These are phyloP conservation scores for Termitomyces sp. DNA, from an alignment of 768 basidiomycete genomes.

Conservation along the genomic window DNA sequence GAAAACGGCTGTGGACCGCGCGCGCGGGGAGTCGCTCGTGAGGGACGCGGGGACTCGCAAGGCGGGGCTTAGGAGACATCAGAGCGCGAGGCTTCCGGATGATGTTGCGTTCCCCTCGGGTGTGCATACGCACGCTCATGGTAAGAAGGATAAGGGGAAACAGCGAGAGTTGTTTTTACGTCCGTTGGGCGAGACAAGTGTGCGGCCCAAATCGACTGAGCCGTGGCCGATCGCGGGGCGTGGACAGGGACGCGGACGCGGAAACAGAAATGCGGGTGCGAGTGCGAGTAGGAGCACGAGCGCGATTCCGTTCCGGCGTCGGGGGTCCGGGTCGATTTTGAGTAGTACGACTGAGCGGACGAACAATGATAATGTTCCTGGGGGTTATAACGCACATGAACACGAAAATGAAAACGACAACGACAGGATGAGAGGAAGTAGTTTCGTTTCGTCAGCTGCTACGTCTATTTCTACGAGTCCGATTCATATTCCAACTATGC, in stretches of 20 bases:
- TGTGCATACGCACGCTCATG: not conserved
- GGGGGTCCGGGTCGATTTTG: not conserved
- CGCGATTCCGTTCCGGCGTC: constrained; percentile 18
- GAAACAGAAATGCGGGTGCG: not conserved
- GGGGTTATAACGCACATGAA: too few relatives aligned
- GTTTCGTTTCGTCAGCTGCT: not conserved
- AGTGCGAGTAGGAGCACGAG: constrained; percentile 10
- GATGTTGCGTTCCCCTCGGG: not conserved
- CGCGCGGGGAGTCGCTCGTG: not conserved
- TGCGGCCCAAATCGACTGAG: constrained; percentile 30
- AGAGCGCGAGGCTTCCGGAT: constrained; percentile 11
- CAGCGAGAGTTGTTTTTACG: constrained; percentile 10
- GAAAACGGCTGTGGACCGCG: too few relatives aligned
- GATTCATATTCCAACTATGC: not conserved
- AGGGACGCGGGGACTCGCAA: too few relatives aligned
- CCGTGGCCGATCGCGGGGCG: constrained; percentile 19
- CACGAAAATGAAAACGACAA: not conserved
- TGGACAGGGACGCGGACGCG: not conserved
- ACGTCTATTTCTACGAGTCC: not conserved
- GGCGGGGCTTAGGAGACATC: constrained; percentile 12
- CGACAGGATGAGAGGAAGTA: not conserved
- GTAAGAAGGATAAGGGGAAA: constrained; percentile 25
- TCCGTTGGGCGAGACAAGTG: constrained; percentile 6
- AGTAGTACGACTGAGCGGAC: not conserved
- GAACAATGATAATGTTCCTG: too few relatives aligned